These are phyloP conservation scores for Plasmopara viticola DNA, from an alignment of 352 stramenopile genomes.

Conservation along the genomic window DNA sequence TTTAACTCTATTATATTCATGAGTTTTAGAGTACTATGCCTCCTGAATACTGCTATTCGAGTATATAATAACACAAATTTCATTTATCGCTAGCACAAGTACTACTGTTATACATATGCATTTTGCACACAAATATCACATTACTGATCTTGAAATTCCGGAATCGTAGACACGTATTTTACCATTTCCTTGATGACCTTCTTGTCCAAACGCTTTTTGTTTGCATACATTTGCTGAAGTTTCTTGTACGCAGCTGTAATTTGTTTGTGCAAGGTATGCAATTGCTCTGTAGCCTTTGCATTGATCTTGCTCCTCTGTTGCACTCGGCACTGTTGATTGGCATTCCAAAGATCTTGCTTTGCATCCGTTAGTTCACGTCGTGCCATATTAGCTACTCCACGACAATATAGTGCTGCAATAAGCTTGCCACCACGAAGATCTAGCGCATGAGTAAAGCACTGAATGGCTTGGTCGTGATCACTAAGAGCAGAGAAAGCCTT, in stretches of 20 bases:
- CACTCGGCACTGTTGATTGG: conserved; percentile 47
- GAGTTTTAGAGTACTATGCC: neutral
- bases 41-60: neutral
- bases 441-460: conserved; percentile 58
- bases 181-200: conserved; percentile 82
- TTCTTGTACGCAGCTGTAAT: conserved; percentile 67
- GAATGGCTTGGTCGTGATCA: conserved; percentile 46
- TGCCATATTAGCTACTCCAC: conserved; percentile 58
- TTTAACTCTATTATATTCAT: too few relatives aligned
- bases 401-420: conserved; percentile 63
- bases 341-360: conserved; percentile 60
- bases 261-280: conserved; percentile 34
- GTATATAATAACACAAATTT: neutral
- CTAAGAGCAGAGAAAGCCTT: conserved; percentile 55
- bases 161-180: conserved; percentile 66
- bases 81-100: too few relatives aligned
- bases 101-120: neutral
- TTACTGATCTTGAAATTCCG: conserved; percentile 39
- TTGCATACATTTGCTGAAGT: conserved; percentile 57
- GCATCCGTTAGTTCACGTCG: conserved; percentile 52
- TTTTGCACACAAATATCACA: too few relatives aligned
- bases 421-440: conserved; percentile 29
- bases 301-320: conserved; percentile 44
- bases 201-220: conserved; percentile 79
- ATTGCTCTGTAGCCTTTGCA: conserved; percentile 23